phyloP scores from a whole-genome alignment of 768 basidiomycete genomes.

The Coprinellus micaceus region DNA sequence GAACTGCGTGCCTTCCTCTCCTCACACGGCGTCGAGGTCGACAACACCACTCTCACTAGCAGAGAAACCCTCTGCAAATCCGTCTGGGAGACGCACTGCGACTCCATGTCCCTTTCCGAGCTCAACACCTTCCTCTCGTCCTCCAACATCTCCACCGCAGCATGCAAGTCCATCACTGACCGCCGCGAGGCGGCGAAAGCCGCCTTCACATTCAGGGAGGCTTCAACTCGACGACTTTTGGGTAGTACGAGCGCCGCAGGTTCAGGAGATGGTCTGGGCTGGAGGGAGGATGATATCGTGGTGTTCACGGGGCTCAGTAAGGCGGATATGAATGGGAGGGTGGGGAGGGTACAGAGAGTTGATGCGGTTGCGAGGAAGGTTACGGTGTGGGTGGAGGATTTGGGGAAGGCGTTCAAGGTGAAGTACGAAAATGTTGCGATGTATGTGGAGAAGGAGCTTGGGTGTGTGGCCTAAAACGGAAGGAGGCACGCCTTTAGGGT shows the following conservation, averaged over 20 bases:
- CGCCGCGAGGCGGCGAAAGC: conserved; percentile 15
- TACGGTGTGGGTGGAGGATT: conserved; percentile 13
- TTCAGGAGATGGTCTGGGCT: conserved; percentile 9
- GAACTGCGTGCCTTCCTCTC: conserved; percentile 16
- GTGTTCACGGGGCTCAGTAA: conserved; percentile 15
- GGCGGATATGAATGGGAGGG: conserved; percentile 18
- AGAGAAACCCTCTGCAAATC: too few relatives aligned
- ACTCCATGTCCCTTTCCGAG: conserved; percentile 15
- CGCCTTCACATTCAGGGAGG: conserved; percentile 13
- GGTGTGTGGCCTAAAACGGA: conserved; percentile 14
- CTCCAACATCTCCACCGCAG: conserved; percentile 13
- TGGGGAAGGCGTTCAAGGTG: conserved; percentile 16
- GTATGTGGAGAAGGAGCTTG: conserved; percentile 5
- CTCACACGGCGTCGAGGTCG: conserved; percentile 11
- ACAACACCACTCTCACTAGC: too few relatives aligned
- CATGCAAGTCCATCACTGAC: conserved; percentile 13
- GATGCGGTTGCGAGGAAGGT: conserved; percentile 13
- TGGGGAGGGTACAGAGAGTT: conserved; percentile 11
- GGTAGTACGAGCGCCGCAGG: not conserved
- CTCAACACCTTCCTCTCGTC: conserved; percentile 14
- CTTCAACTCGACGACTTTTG: not conserved
- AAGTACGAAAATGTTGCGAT: conserved; percentile 16
- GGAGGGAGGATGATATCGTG: conserved; percentile 13
- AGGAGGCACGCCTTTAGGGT: too few relatives aligned
- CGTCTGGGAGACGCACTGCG: conserved; percentile 18